Evolutionary conservation across 2,329 filamentous ascomycete species (phyloP), one percentile per base, ranked within the genome.

Genomic region (Ceratocystis cubensis): DNA sequence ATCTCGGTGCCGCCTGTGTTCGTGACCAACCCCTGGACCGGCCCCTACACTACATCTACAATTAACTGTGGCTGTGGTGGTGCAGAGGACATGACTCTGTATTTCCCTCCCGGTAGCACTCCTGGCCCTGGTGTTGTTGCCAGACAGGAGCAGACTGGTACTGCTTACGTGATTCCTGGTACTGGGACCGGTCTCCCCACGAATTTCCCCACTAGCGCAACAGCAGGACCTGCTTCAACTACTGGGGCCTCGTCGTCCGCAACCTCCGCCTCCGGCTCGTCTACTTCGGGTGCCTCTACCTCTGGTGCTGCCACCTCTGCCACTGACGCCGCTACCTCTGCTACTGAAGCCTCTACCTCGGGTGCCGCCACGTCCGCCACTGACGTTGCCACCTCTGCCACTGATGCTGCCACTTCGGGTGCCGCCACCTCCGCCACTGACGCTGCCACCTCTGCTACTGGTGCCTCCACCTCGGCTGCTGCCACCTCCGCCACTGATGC

Each of bases 1-100:
- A 65, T 67, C 30, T 67, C 66, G 0, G 63, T 67, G 3, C 66
- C 66, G 1, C 63, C 66, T 13, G 64, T 63, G 2, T 62, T 20
- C 4, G 66, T 67, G 1, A 67, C 66, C 13, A 67, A 67, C 66
- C 50, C 66, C 2, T 67, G 61, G 8, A n/a, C 45, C 2, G 66
- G 66, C 15, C 66, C 66, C 8, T 67, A 57, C 37, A 45, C 61
- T 2, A 67, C 66, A 13, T 65, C 63, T 2, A 67, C 57, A 13
- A 17, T 67, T 0, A 25, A 67, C 56, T 67, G 66, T 37, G 66
- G 63, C 20, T 63, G 61, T 7, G 65, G 28, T 33, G 63, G 46
- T 17, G 25, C 63, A 15, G 63, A 67, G 1, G 37, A 30, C 3
- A 61, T 67, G 63, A 67, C 66, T 1, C 28, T 67, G 13, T 67